Base-by-base conservation (phyloP, 1,284 basidiomycete genomes). In the Heliocybe sulcata region DNA sequence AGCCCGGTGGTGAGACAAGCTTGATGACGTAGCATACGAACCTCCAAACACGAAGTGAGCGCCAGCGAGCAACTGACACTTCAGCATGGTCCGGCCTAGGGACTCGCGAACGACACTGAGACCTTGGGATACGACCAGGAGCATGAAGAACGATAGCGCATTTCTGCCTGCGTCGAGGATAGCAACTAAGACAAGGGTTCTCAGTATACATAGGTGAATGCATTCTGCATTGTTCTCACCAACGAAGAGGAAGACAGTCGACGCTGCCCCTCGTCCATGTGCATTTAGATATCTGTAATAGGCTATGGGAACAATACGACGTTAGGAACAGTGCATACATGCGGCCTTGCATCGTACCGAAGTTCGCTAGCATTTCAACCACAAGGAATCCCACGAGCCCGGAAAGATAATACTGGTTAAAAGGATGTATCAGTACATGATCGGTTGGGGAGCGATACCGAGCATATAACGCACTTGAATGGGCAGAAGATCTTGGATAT, bases 1-100 rank as follows among this genome's bases (percentile, higher is more conserved):
- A 38, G 47, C 14, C 25, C 8, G 47, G n/a, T 29, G 14, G 3
- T 29, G 22, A 3, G 11, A 47, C 27, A 55, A 27, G 35, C 56
- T n/a, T 27, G 60, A 72, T 61, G 58, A 49, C 8, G 38, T 22
- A 26, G 23, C n/a, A 49, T 25, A 29, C 47, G 22, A 70, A 97
- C 90, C 90, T 68, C 95, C 95, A 66, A 98, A 99, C 55, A 97
- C 65, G 64, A 98, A 98, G 69, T 99, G 96, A 35, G 85, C 82
- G 1, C 76, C 81, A 10, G 91, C 88, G 48, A 96, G 74, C 27
- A 87, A 65, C 60, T 90, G 84, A 57, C 91, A 92, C 61, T 77
- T 86, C 31, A 85, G 65, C 90, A 95, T 94, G 1, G 83, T 84
- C 19, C 76, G 74, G 0, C 90, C 93, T 6, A 96, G 75, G 1